Base-by-base conservation (phyloP, 2,329 filamentous ascomycete species). In the Fusarium sp. region DNA sequence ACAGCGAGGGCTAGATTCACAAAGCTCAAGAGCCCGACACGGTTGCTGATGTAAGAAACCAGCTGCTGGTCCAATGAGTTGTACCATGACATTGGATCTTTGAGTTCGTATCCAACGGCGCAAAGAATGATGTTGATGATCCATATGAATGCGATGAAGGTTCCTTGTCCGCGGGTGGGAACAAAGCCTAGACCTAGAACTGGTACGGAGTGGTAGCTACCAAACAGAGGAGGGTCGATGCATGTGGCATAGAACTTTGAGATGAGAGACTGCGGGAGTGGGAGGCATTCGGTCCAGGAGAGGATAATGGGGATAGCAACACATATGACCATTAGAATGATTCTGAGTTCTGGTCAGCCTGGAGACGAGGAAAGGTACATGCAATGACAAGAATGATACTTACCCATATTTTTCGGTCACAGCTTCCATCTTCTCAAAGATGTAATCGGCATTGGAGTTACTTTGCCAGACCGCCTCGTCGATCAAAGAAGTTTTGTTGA, bases 1-100 rank as follows among this genome's bases (percentile, higher is more conserved):
- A 85, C 71, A 1, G 82, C 41, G 0, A 86, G 71, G 0, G 83
- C 79, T 0, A 83, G 48, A 23, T 82, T 79, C 4, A 79, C 79
- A 57, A 83, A 81, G 7, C 74, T 75, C 11, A 84, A 65, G 4
- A 76, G 71, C 2, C 84, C 83, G 4, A 79, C 77, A 4, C 84
- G 79, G 67, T 81, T 80, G 6, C 51, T 31, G 19, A 44, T 54
- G 4, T 54, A 54, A 3, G 26, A 28, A 7, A 44, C 7, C 4
- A 54, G 26, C 12, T 54, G 51, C 19, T 54, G 19, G 8, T 54
- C 51, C 6, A 44, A 10, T 8, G 39, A 31, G 8, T 23, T 31
- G 4, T 25, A 54, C 26, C 39, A 54, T 8, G 39, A 54, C 26
- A 44, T 44, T 6, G 19, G 51, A 2, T 54, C 51, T 21, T 23